phyloP scores from a whole-genome alignment of 306 rosid species.

The Lupinus albus region DNA sequence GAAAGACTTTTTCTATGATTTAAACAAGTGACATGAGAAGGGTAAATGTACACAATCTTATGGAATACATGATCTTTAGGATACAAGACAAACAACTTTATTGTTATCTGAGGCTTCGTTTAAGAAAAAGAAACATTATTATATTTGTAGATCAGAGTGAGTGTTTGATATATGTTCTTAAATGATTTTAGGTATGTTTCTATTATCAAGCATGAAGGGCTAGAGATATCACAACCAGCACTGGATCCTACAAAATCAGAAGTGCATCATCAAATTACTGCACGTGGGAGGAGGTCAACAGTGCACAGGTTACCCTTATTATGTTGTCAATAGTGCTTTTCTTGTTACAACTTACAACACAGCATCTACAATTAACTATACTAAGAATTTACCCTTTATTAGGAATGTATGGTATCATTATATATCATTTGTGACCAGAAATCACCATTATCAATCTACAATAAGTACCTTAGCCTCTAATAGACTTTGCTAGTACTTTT shows the following conservation, averaged over 20 bases:
- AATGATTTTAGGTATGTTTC: conserved; percentile 62
- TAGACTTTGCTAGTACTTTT: conserved; percentile 5
- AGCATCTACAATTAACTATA: not conserved
- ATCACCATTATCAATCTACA: not conserved
- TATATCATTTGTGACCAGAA: conserved; percentile 1
- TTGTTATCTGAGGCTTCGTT: too few relatives aligned
- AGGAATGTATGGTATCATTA: not conserved
- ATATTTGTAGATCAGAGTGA: too few relatives aligned
- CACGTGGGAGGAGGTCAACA: conserved; percentile 62
- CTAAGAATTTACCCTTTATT: not conserved
- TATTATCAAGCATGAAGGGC: conserved; percentile 67
- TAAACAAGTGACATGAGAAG: too few relatives aligned
- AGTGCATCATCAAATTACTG: conserved; percentile 90
- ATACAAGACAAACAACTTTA: too few relatives aligned
- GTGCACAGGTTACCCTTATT: conserved; percentile 71
- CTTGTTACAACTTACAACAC: not conserved
- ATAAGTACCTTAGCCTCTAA: not conserved
- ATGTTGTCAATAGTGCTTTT: not conserved
- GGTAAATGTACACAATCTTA: too few relatives aligned
- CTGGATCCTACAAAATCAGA: conserved; percentile 70
- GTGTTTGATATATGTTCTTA: conserved; percentile 18
- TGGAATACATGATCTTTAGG: too few relatives aligned
- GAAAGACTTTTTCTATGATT: too few relatives aligned
- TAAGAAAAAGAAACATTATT: too few relatives aligned
- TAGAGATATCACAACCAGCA: conserved; percentile 93